Percentiles rank a stretch among this genome's conserved stretches.
Evolutionary conservation across 2,329 filamentous ascomycete genomes (phyloP).

Genomic region (Periconia sp.): DNA sequence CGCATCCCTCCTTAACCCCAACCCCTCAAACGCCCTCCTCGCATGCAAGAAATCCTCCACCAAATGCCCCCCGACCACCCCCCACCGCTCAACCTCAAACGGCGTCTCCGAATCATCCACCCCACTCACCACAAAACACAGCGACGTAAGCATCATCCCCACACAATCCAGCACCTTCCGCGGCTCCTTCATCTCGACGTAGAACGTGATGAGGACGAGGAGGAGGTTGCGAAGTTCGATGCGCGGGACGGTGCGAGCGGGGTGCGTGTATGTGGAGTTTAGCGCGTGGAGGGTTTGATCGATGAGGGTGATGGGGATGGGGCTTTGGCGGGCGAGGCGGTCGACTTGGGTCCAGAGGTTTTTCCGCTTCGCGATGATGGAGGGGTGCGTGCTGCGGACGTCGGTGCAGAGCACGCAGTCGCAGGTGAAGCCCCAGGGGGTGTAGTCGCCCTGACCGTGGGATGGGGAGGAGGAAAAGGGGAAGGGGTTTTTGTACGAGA

Average conservation of each 20-base stretch:
- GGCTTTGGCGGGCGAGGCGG: neutral
- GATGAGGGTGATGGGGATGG: neutral
- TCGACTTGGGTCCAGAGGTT: constrained; percentile 6
- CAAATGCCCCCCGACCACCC: constrained; percentile 22
- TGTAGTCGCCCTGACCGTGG: neutral
- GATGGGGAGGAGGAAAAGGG: neutral
- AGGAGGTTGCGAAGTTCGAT: constrained; percentile 22
- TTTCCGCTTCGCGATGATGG: constrained; percentile 5
- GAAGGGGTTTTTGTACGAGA: constrained; percentile 11
- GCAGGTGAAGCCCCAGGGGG: constrained; percentile 20
- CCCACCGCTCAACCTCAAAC: constrained; percentile 31
- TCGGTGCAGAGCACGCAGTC: constrained; percentile 19
- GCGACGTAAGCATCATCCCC: constrained; percentile 3
- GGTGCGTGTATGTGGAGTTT: constrained; percentile 17
- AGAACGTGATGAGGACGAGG: constrained; percentile 14
- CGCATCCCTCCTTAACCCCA: constrained; percentile 16
- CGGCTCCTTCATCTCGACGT: constrained; percentile 5
- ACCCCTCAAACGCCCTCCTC: constrained; percentile 19
- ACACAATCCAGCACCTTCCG: constrained; percentile 9
- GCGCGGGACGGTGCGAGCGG: constrained; percentile 21
- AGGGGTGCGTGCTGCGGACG: constrained; percentile 5
- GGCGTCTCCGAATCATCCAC: constrained; percentile 7
- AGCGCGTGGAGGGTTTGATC: constrained; percentile 15
- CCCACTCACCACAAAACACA: constrained; percentile 19
- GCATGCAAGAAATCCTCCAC: constrained; percentile 34